A percentile compares a stretch with the other conserved stretches of the same genome.
Evolutionary conservation across 768 basidiomycete genomes (phyloP).

Genomic region (Coprinopsis strossmayeri): DNA sequence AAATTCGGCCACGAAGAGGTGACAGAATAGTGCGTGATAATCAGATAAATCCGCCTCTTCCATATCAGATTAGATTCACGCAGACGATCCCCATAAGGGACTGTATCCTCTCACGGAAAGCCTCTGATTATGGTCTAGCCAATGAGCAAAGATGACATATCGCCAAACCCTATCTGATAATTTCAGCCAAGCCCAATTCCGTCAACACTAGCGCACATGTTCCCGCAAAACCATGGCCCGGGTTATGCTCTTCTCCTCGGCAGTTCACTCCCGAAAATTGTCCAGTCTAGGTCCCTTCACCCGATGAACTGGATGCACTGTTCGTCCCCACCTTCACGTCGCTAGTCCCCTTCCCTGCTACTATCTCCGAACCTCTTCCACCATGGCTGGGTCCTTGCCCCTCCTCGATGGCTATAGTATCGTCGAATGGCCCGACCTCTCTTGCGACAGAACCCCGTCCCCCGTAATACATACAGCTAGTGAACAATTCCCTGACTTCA

Average conservation of each 20-base stretch:
- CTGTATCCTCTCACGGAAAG: too few relatives aligned
- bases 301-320: too few relatives aligned
- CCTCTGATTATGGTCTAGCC: too few relatives aligned
- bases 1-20: constrained; percentile 5
- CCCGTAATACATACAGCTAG: constrained; percentile 10
- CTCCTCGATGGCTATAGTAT: constrained; percentile 23
- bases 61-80: constrained; percentile 29
- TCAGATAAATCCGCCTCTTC: constrained; percentile 21
- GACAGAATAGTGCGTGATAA: not conserved
- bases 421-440: constrained; percentile 26
- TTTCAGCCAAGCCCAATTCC: constrained; percentile 5
- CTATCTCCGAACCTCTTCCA: not conserved
- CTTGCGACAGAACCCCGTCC: constrained; percentile 19
- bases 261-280: not conserved
- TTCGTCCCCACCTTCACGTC: too few relatives aligned
- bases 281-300: not conserved
- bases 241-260: constrained; percentile 4
- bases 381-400: not conserved
- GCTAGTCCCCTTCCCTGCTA: too few relatives aligned
- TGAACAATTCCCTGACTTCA: constrained; percentile 4
- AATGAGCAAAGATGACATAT: too few relatives aligned
- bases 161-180: too few relatives aligned
- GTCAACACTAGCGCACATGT: too few relatives aligned
- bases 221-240: constrained; percentile 3
- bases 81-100: too few relatives aligned